Evolutionary conservation across 768 basidiomycete species (phyloP), one percentile per base, ranked within the genome.

Genomic region (Russula lepida): DNA sequence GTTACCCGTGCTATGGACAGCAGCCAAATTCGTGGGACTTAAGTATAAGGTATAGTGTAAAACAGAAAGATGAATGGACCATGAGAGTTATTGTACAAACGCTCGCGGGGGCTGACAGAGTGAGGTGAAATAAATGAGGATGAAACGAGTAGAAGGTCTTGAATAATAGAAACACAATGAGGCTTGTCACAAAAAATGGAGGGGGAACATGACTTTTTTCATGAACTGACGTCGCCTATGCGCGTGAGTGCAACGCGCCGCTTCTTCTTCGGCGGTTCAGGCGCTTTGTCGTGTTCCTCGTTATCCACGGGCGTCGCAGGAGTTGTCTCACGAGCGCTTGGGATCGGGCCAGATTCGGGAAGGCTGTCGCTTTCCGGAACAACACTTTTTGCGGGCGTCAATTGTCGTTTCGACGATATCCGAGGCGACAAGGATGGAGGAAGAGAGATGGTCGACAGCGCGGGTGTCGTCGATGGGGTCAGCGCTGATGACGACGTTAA

Each of bases 261-360:
- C 73, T 90, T 92, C 74, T 93, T 92, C 80, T 89, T 93, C 6
- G 87, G 86, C 3, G 87, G 90, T 62, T 83, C 85, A 4, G 69
- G 63, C 21, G 46, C 63, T 30, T 68, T 71, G 23, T 70, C 74
- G 50, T 51, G 54, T 54, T 68, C 66, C 28, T 66, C 65, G 7
- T 56, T 39, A 30, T 62, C 51, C 41, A 56, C 49, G 49, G 49
- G 43, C 15, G 41, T 35, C 9, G 25, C 48, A 7, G 32, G 25
- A 7, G 49, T 51, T n/a, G 49, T 35, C 28, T 61, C 54, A 46
- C 54, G 25, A 35, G 48, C 30, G 39, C 54, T 55, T 7, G 33
- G 15, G 39, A 73, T 71, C 9, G 69, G 64, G 44, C 67, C 67
- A 15, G 69, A 63, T 35, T 61, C 60, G 15, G 60, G 60, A 44